Conservation (phyloP, 1,284 basidiomycete species). For the Microbotryum lychnidis-dioicae region DNA sequence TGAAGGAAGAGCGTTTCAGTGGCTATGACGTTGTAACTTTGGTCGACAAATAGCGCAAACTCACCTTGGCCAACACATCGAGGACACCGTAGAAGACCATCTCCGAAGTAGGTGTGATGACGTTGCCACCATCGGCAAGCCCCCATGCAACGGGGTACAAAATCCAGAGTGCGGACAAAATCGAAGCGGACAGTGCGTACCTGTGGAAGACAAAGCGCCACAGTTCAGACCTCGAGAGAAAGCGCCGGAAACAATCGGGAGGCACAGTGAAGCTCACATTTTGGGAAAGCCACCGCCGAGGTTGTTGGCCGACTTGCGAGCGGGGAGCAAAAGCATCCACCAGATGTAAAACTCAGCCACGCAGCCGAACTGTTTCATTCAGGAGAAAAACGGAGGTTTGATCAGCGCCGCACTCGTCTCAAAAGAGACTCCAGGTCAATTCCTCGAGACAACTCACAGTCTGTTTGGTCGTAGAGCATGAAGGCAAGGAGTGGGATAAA, state of each 20-base stretch:
- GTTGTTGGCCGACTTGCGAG: conserved; percentile 40
- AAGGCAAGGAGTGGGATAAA: no score
- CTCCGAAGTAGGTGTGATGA: conserved; percentile 43
- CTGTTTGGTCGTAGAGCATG: no score
- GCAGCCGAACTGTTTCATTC: conserved; percentile 40
- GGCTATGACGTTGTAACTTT: no score
- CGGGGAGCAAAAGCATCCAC: conserved; percentile 41
- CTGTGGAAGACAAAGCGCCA: no score
- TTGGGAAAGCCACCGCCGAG: conserved; percentile 42
- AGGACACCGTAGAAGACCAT: conserved; percentile 55
- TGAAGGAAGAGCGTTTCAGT: no score
- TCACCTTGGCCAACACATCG: conserved; percentile 49
- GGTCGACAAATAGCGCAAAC: no score
- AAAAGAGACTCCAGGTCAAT: no score
- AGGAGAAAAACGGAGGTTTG: no score
- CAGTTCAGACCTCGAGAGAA: no score
- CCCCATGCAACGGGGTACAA: conserved; percentile 48
- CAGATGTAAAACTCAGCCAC: conserved; percentile 48
- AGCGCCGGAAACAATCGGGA: no score
- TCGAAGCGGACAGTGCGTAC: conserved; percentile 27
- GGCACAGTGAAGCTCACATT: conserved; percentile 4
- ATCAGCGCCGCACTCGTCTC: no score
- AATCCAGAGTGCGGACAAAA: conserved; percentile 49
- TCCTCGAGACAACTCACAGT: no score
- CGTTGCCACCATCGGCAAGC: conserved; percentile 48